Base-by-base conservation (phyloP, 2,329 filamentous ascomycete genomes). In the Claviceps humidiphila region DNA sequence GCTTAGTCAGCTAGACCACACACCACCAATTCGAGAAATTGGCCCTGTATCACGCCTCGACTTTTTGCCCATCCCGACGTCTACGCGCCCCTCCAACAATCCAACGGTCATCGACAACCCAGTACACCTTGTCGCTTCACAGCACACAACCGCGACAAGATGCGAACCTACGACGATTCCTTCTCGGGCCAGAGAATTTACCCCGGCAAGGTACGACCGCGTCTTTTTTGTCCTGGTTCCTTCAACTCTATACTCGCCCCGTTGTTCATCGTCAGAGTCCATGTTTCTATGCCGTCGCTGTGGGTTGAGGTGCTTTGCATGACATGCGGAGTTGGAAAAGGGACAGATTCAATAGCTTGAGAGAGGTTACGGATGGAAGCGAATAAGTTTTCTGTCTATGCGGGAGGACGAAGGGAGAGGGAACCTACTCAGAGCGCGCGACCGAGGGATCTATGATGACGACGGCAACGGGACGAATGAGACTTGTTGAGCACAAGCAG, bases 101-200 rank as follows among this genome's bases (percentile, higher is more conserved):
- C 63, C 60, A 60, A 64, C 64, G 64, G 63, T 66, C 63, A 68
- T 70, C 68, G 64, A 67, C 62, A 66, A 65, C 61, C 63, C n/a
- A 37, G 14, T 51, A 63, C 60, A 65, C 63, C 67, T 69, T 69
- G 67, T 71, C 67, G 68, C 67, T 65, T 59, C 58, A 60, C 30
- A 62, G 63, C 58, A 61, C 65, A 64, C 64, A 64, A 64, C 61
- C 55, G 67, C 68, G 68, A 68, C 69, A 80, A 71, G 69, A 82
- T 82, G 78, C 77, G 78, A 72, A 80, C 77, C 69, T 82, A 82
- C 78, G 78, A 82, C 72, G 78, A 82, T 70, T 69, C 72, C 61
- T 82, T 82, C 73, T 81, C 78, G 68, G 78, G 78, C 68, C 74
- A 76, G 76, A 80, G 75, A 74, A 82, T 81, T 63, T 82, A 81